Evolutionary conservation across 2,329 filamentous ascomycete genomes (phyloP).

Genomic region (Aulographum hederae): DNA sequence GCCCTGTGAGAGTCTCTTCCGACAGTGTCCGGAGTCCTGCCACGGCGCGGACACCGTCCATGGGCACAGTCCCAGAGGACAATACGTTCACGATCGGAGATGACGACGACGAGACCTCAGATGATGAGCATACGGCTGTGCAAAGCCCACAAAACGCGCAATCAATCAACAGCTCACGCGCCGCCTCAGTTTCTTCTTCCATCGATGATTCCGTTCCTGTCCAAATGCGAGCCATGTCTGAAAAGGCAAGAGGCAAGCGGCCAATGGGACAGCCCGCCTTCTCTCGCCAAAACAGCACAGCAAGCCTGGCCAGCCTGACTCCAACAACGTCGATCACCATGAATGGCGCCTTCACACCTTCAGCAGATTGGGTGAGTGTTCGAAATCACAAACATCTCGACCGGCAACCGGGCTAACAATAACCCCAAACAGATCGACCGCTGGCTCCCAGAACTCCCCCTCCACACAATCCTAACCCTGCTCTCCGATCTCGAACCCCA

Average conservation of each 20-base stretch:
- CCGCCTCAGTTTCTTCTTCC: conserved; percentile 46
- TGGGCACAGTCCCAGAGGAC: conserved; percentile 57
- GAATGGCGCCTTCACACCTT: conserved; percentile 52
- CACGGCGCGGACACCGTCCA: conserved; percentile 32
- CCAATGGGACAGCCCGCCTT: conserved; percentile 68
- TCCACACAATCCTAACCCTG: conserved; percentile 69
- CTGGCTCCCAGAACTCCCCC: conserved; percentile 80
- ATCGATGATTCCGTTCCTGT: conserved; percentile 64
- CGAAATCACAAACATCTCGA: conserved; percentile 8
- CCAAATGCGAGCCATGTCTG: conserved; percentile 82
- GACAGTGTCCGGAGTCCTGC: conserved; percentile 51
- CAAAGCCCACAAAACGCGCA: not conserved
- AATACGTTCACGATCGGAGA: conserved; percentile 85
- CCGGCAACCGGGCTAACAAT: not conserved
- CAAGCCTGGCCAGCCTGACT: conserved; percentile 53
- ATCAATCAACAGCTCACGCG: conserved; percentile 28
- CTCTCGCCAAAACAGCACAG: conserved; percentile 77
- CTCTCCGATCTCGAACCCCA: conserved; percentile 42
- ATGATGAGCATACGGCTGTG: conserved; percentile 21
- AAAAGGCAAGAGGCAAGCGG: conserved; percentile 93
- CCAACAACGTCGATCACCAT: conserved; percentile 30
- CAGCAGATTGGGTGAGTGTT: conserved; percentile 47
- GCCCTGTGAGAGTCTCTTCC: conserved; percentile 35
- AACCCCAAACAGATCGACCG: conserved; percentile 48
- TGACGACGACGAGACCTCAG: conserved; percentile 50